Evolutionary conservation across 1,139 yeast genomes (phyloP).

Genomic region (Candida sp.): DNA sequence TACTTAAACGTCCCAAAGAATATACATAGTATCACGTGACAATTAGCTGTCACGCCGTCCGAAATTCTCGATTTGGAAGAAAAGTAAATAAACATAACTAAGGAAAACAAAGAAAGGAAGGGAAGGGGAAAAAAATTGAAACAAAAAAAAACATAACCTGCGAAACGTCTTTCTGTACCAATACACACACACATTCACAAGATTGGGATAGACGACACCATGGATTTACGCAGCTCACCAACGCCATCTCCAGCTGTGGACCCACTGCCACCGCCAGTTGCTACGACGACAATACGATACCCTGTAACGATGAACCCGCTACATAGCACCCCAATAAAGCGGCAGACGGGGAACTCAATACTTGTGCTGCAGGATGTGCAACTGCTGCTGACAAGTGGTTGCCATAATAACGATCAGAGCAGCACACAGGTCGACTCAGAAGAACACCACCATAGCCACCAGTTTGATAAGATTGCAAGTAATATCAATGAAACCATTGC

Average conservation of each 20-base stretch:
- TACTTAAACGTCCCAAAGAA: too few relatives aligned
- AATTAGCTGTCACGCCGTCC: not conserved
- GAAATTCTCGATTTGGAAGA: not conserved
- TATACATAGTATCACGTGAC: not conserved
- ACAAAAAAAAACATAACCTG: not conserved
- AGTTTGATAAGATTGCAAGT: conserved; percentile 29
- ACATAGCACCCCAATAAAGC: not conserved
- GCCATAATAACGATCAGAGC: not conserved
- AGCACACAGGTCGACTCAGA: conserved; percentile 6
- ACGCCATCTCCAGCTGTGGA: not conserved
- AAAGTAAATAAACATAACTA: not conserved
- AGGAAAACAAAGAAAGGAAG: not conserved
- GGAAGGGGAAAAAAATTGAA: not conserved
- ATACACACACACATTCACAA: not conserved
- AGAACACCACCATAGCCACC: conserved; percentile 12
- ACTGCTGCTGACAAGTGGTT: not conserved
- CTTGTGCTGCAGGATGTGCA: not conserved
- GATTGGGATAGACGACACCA: too few relatives aligned
- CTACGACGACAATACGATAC: not conserved
- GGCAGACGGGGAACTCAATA: not conserved
- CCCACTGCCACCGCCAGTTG: not conserved
- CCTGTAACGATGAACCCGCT: not conserved
- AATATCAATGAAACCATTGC: conserved; percentile 38
- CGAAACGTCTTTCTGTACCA: not conserved
- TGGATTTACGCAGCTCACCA: not conserved